These are phyloP conservation scores for Zangia roseola DNA, from an alignment of 768 basidiomycete species.

Conservation along the genomic window DNA sequence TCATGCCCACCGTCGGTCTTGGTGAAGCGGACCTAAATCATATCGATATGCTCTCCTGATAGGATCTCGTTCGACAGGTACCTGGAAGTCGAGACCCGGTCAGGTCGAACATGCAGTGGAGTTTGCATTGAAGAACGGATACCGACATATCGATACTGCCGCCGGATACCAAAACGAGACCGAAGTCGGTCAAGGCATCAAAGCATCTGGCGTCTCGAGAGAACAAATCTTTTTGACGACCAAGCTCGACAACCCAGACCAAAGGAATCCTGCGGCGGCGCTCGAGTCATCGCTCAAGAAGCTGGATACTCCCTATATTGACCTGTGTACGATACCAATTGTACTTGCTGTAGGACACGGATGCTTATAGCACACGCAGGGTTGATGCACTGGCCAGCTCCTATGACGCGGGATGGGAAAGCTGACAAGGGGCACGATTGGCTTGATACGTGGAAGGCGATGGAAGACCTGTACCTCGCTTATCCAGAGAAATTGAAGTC, in stretches of 20 bases:
- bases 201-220: constrained; percentile 66
- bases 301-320: constrained; percentile 74
- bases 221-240: constrained; percentile 79
- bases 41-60: not conserved
- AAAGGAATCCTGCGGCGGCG: constrained; percentile 56
- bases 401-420: constrained; percentile 55
- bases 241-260: constrained; percentile 65
- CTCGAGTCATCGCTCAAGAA: constrained; percentile 65
- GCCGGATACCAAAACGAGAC: constrained; percentile 70
- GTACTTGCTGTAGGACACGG: not conserved
- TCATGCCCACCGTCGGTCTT: constrained; percentile 74
- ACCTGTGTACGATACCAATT: constrained; percentile 55
- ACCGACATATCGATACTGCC: constrained; percentile 72
- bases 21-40: constrained; percentile 35
- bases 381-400: constrained; percentile 84
- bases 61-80: constrained; percentile 44
- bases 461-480: constrained; percentile 68
- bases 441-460: constrained; percentile 76
- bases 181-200: constrained; percentile 82
- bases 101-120: constrained; percentile 73
- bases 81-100: constrained; percentile 75
- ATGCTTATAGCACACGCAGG: constrained; percentile 35
- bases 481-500: constrained; percentile 72
- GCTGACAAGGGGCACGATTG: constrained; percentile 59
- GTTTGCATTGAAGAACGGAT: constrained; percentile 70